A percentile compares a stretch with the other conserved stretches of the same genome.
Conservation (phyloP, 305 asterid species). For the Fraxinus baroniana region DNA sequence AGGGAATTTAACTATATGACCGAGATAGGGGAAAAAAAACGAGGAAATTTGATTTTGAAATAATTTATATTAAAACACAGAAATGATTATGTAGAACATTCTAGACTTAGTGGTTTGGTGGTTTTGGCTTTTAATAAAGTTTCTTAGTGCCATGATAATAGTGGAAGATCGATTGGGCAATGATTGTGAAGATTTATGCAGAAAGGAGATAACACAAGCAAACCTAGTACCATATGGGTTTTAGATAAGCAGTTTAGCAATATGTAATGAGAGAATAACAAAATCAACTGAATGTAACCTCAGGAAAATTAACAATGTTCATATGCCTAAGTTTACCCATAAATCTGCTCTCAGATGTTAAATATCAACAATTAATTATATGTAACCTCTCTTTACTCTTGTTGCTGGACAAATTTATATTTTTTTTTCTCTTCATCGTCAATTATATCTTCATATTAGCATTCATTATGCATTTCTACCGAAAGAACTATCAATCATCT, state of each 20-base stretch:
- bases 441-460: not conserved
- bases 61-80: not conserved
- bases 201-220: not conserved
- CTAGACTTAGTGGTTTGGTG: not conserved
- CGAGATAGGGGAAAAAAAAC: not conserved
- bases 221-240: not conserved
- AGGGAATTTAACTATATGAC: not conserved
- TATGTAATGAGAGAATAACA: not conserved
- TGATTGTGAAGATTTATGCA: not conserved
- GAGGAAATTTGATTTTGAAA: not conserved
- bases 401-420: not conserved
- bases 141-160: not conserved
- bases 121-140: not conserved
- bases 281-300: not conserved
- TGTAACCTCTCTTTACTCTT: not conserved
- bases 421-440: not conserved
- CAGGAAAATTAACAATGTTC: not conserved
- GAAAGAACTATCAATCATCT: not conserved
- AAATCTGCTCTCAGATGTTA: not conserved
- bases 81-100: not conserved
- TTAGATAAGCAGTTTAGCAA: not conserved
- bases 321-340: not conserved
- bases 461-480: not conserved
- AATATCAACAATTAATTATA: not conserved
- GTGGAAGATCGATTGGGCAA: not conserved